A percentile compares a stretch with the other conserved stretches of the same genome.
Evolutionary conservation across 2,329 filamentous ascomycete species (phyloP).

Genomic region (Aspergillus versicolor): DNA sequence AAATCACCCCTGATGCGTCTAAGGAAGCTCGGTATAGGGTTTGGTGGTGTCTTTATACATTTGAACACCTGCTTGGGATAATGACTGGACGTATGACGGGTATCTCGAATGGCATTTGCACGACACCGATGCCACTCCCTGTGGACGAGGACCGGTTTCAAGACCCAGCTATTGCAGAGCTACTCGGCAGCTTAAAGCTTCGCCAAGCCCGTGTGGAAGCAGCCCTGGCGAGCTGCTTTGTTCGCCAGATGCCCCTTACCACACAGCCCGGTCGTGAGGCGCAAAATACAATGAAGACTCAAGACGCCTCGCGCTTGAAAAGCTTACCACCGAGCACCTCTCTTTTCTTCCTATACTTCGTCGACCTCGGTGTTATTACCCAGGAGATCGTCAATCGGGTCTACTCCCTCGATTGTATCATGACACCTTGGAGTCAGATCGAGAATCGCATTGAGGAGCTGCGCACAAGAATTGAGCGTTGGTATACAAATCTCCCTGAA

Average conservation of each 20-base stretch:
- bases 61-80: constrained; percentile 45
- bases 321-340: constrained; percentile 33
- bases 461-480: constrained; percentile 38
- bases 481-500: constrained; percentile 38
- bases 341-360: constrained; percentile 40
- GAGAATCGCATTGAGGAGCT: constrained; percentile 41
- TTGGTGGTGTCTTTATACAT: constrained; percentile 47
- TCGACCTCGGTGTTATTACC: constrained; percentile 39
- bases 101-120: constrained; percentile 44
- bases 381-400: constrained; percentile 44
- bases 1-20: constrained; percentile 35
- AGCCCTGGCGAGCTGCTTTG: constrained; percentile 30
- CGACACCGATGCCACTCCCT: constrained; percentile 42
- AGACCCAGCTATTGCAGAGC: constrained; percentile 30
- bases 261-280: constrained; percentile 28
- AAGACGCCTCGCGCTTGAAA: constrained; percentile 37
- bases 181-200: constrained; percentile 31
- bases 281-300: constrained; percentile 20
- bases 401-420: constrained; percentile 41
- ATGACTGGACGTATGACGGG: constrained; percentile 48
- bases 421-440: constrained; percentile 41
- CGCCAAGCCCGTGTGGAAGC: constrained; percentile 34
- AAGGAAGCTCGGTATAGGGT: constrained; percentile 48
- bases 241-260: constrained; percentile 33
- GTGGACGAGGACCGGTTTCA: constrained; percentile 41